Evolutionary conservation across 1,139 yeast genomes (phyloP).

Genomic region (Taiozyma sp.): DNA sequence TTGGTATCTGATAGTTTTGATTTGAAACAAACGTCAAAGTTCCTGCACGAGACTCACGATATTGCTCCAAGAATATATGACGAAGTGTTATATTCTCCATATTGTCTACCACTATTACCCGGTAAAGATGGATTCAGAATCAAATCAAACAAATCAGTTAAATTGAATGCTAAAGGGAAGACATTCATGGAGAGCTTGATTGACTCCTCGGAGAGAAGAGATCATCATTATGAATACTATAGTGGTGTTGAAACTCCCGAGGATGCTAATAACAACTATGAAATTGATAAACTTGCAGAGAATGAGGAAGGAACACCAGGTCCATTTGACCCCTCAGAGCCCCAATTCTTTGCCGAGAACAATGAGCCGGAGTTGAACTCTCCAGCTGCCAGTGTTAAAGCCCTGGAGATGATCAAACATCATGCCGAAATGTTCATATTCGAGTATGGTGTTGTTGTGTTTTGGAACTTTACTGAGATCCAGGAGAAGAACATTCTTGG

Average conservation of each 20-base stretch:
- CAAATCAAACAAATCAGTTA: constrained; percentile 69
- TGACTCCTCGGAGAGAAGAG: constrained; percentile 76
- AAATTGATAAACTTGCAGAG: constrained; percentile 26
- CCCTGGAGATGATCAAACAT: constrained; percentile 50
- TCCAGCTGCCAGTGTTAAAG: constrained; percentile 12
- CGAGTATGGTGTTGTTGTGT: constrained; percentile 90
- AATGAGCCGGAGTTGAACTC: constrained; percentile 15
- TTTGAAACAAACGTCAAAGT: constrained; percentile 55
- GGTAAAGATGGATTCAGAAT: constrained; percentile 84
- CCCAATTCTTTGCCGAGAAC: constrained; percentile 49
- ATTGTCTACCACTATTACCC: constrained; percentile 79
- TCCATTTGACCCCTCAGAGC: constrained; percentile 58
- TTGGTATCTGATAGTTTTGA: constrained; percentile 80
- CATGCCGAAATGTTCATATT: constrained; percentile 92
- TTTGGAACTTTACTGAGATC: constrained; percentile 91
- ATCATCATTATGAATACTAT: constrained; percentile 86
- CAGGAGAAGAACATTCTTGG: constrained; percentile 94
- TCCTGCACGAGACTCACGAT: constrained; percentile 63
- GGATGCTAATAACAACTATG: constrained; percentile 51
- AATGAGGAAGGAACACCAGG: constrained; percentile 28
- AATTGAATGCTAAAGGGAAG: constrained; percentile 48
- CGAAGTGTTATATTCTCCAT: constrained; percentile 88
- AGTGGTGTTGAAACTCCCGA: constrained; percentile 74
- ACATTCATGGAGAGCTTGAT: constrained; percentile 69
- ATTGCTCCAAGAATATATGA: constrained; percentile 85